Percentiles rank a stretch among this genome's conserved stretches.
phyloP scores from a whole-genome alignment of 208 protist species.

The Acanthamoeba polyphaga region DNA sequence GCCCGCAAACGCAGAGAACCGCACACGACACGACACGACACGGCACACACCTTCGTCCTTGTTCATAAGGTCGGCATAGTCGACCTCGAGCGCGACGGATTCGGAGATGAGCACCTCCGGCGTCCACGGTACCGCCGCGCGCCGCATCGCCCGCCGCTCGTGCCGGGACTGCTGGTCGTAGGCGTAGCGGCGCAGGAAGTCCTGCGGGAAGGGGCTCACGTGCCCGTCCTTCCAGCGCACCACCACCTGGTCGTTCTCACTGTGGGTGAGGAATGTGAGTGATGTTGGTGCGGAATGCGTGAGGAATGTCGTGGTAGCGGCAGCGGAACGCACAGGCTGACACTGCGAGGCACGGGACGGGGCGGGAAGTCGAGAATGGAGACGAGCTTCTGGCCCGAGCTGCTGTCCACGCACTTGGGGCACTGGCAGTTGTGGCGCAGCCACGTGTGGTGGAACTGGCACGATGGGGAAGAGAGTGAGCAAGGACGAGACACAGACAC shows the following conservation, averaged over 20 bases:
- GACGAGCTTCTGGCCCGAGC: conserved; percentile 74
- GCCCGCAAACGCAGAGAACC: background rate
- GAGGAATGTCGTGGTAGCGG: no score
- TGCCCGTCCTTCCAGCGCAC: conserved; percentile 47
- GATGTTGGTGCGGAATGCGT: background rate
- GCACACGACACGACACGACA: background rate
- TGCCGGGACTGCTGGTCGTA: conserved; percentile 3
- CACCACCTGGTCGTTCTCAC: background rate
- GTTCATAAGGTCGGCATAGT: conserved; percentile 22
- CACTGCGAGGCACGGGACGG: background rate
- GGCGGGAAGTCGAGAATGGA: conserved; percentile 62
- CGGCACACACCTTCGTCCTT: background rate
- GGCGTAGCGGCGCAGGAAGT: conserved; percentile 3
- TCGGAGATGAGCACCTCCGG: background rate
- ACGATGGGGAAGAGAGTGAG: background rate
- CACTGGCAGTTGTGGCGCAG: conserved; percentile 75
- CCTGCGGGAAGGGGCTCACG: background rate
- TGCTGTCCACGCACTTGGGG: conserved; percentile 55
- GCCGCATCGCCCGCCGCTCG: background rate
- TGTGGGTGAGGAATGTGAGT: background rate
- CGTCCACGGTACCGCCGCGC: conserved; percentile 22
- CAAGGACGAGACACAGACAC: background rate
- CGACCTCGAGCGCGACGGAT: conserved; percentile 37
- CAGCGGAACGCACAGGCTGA: background rate
- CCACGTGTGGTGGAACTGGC: conserved; percentile 70